A percentile compares a stretch with the other conserved stretches of the same genome.
Evolutionary conservation across 441 rosid genomes (phyloP).

Genomic region (Aleurites moluccanus): DNA sequence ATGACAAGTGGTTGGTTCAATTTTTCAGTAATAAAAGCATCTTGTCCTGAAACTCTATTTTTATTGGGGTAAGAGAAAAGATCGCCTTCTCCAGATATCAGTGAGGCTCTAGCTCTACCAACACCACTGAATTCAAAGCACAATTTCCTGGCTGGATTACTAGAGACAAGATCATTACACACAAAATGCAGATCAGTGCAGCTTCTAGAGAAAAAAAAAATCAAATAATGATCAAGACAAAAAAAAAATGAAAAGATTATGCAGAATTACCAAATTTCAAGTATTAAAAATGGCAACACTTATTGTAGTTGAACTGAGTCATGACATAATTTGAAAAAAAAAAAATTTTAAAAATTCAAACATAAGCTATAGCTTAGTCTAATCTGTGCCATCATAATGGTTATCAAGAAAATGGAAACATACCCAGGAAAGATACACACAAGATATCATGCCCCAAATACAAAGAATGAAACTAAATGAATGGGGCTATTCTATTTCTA

Average conservation of each 20-base stretch:
- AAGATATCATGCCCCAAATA: neutral
- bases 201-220: conserved; percentile 17
- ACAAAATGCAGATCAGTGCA: conserved; percentile 25
- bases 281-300: neutral
- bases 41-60: conserved; percentile 31
- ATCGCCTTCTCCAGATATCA: conserved; percentile 58
- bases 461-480: neutral
- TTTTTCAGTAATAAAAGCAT: conserved; percentile 13
- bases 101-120: conserved; percentile 37
- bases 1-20: conserved; percentile 29
- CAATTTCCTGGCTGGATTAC: conserved; percentile 22
- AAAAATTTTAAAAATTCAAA: no score
- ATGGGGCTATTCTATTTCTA: neutral
- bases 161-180: conserved; percentile 13
- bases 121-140: conserved; percentile 31
- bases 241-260: neutral
- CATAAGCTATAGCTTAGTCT: neutral
- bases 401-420: neutral
- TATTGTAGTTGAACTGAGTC: no score
- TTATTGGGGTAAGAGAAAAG: conserved; percentile 39
- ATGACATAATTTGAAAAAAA: neutral
- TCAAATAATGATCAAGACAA: neutral
- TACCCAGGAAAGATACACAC: neutral
- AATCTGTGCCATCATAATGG: neutral
- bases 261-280: neutral